Evolutionary conservation across 2,329 filamentous ascomycete species (phyloP), one percentile per base, ranked within the genome.

Genomic region (Cladosporium sp.): DNA sequence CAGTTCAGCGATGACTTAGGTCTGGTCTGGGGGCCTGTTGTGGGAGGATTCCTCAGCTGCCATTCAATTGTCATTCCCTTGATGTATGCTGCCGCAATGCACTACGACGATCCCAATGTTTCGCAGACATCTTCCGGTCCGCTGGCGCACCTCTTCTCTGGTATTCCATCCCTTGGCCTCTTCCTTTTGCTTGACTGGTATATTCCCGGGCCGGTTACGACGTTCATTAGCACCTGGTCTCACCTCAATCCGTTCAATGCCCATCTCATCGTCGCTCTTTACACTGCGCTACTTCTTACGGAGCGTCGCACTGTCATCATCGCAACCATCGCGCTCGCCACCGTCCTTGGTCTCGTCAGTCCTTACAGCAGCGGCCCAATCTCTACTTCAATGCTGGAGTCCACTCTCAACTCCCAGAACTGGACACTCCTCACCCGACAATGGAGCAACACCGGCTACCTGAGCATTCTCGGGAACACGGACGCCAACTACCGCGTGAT

Each of bases 381-480:
- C 57, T 82, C 83, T 1, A 82, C 83, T 0, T 68, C 73, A 1
- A 70, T 76, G 0, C 72, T 93, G 32, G 92, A 95, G 62, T 71
- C 72, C 4, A 84, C 81, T 0, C 72, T 97, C 38, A 70, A 73
- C 17, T 68, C 75, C 1, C 76, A 86, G 30, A 82, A 85, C 13
- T 97, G 85, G 79, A 79, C 81, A 1, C 71, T 97, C 1, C 67
- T 97, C 39, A 91, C 90, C 42, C 84, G 93, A 9, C 78, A 81
- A 57, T 93, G 97, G 68, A 96, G 90, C 0, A 70, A 86, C 43
- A 97, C 93, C 0, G 93, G 93, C 6, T 97, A 99, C 64, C 77
- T 99, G 38, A 96, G 92, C 0, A 88, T 99, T 1, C 67, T 96
- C 20, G 88, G 99, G 58, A 93, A 84, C 64, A 65, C 77, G 7